Evolutionary conservation across 2,329 filamentous ascomycete genomes (phyloP).

Genomic region (Hymenoscyphus fructigenus): DNA sequence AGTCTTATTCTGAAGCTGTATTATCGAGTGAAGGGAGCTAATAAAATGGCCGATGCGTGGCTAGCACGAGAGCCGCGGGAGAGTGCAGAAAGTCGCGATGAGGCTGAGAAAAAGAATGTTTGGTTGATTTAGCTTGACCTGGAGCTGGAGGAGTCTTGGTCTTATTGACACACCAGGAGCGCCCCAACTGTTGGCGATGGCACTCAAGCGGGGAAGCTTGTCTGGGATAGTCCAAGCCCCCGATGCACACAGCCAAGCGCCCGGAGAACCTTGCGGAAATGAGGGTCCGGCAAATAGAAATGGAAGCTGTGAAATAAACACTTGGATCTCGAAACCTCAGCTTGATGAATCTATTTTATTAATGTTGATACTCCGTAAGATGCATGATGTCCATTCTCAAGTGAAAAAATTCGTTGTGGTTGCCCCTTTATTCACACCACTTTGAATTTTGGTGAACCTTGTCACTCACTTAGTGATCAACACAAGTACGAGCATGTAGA

Average conservation of each 20-base stretch:
- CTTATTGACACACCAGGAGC: background rate
- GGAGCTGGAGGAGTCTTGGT: background rate
- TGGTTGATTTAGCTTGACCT: background rate
- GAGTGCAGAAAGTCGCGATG: background rate
- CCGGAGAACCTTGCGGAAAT: background rate
- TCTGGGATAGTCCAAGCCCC: background rate
- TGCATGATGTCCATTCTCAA: background rate
- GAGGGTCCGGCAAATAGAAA: background rate
- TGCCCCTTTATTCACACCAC: background rate
- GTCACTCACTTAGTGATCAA: background rate
- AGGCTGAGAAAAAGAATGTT: background rate
- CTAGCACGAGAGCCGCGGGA: background rate
- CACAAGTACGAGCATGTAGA: background rate
- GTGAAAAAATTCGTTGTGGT: background rate
- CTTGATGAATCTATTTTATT: background rate
- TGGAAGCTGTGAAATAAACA: background rate
- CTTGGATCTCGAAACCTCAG: background rate
- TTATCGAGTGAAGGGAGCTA: background rate
- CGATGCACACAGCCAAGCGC: background rate
- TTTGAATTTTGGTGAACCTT: background rate
- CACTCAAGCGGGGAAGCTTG: slow-evolving; percentile 1
- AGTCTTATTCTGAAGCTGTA: background rate
- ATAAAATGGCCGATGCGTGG: background rate
- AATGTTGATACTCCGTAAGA: background rate
- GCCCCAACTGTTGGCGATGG: background rate